Percentiles rank a stretch among this genome's conserved stretches.
Conservation (phyloP, 2,329 filamentous ascomycete species). For the Whalleya microplaca region DNA sequence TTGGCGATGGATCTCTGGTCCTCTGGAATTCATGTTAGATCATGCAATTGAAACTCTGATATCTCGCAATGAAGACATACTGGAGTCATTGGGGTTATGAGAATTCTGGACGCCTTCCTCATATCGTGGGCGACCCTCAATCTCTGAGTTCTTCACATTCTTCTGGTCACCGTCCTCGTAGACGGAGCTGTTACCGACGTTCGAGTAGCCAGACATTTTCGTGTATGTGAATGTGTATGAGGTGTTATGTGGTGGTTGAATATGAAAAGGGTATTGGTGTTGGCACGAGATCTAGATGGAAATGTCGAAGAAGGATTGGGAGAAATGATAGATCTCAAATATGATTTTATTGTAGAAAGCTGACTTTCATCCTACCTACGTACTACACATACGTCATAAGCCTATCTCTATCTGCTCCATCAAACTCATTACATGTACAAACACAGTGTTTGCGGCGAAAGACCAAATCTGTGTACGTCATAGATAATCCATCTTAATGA, state of each 20-base stretch:
- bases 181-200: slow-evolving; percentile 66
- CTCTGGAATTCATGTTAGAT: slow-evolving; percentile 50
- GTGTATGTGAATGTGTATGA: slow-evolving; percentile 8
- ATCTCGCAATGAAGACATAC: slow-evolving; percentile 47
- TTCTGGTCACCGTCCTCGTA: slow-evolving; percentile 82
- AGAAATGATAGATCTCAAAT: not conserved
- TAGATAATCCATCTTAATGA: slow-evolving; percentile 14
- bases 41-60: not conserved
- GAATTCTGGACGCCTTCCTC: slow-evolving; percentile 73
- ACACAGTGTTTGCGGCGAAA: slow-evolving; percentile 6
- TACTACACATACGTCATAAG: not conserved
- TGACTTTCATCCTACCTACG: not conserved
- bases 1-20: slow-evolving; percentile 74
- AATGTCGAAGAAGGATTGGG: not conserved
- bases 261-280: no score
- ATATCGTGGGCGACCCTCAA: slow-evolving; percentile 60
- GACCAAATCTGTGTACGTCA: slow-evolving; percentile 23
- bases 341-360: not conserved
- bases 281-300: not conserved
- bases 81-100: slow-evolving; percentile 72
- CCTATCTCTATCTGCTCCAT: not conserved
- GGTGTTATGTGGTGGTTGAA: not conserved
- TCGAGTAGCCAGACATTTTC: slow-evolving; percentile 54
- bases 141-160: slow-evolving; percentile 59
- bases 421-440: not conserved